Conservation (phyloP, 257 asterid species). For the Solanum etuberosum region DNA sequence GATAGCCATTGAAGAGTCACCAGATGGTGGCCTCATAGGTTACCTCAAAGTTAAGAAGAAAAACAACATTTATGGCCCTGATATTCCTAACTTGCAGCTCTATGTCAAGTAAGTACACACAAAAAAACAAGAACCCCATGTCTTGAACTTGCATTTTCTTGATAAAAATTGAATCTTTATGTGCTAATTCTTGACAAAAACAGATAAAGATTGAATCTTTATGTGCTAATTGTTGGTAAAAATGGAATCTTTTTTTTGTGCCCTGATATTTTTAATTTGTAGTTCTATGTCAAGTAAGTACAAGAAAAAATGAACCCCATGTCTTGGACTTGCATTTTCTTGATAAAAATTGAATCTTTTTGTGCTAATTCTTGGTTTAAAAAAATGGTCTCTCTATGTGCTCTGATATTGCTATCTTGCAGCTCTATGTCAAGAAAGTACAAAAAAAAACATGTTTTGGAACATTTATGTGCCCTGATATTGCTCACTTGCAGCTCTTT, state of each 20-base stretch:
- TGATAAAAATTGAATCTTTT: neutral
- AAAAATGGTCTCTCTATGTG: neutral
- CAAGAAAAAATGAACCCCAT: neutral
- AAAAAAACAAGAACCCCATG: neutral
- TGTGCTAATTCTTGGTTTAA: neutral
- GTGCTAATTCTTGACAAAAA: conserved; percentile 5
- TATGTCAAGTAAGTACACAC: conserved; percentile 53
- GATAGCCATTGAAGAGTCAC: conserved; percentile 50
- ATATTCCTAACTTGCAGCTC: conserved; percentile 77
- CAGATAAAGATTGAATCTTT: neutral
- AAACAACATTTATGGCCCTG: conserved; percentile 64
- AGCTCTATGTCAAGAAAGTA: neutral
- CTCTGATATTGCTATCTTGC: neutral
- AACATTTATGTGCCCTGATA: conserved; percentile 34
- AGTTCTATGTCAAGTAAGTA: conserved; percentile 69
- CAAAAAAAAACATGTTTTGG: neutral
- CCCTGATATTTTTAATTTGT: conserved; percentile 62
- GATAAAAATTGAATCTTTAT: neutral
- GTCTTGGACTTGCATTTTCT: neutral
- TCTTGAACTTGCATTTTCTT: neutral
- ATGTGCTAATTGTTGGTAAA: neutral
- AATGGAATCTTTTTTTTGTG: conserved; percentile 48
- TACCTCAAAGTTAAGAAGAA: conserved; percentile 69
- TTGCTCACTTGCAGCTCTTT: conserved; percentile 60
- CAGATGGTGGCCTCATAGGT: conserved; percentile 72